Percentiles rank a stretch among this genome's conserved stretches.
Conservation (phyloP, 2,329 filamentous ascomycete species). For the Scorias spongiosa region DNA sequence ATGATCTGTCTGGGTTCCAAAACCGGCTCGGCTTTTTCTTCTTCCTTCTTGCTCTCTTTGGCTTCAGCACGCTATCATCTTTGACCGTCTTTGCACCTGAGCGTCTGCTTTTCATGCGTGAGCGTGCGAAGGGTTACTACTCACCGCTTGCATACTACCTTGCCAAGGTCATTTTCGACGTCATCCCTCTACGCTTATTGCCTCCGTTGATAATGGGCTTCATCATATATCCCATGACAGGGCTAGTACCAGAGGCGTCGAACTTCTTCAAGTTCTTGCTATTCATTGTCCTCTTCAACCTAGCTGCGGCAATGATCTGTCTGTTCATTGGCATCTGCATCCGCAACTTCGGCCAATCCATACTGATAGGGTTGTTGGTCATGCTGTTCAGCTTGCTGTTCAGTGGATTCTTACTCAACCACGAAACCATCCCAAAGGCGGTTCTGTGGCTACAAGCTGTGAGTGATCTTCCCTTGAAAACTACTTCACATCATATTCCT, state of each 20-base stretch:
- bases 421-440: conserved; percentile 74
- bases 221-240: conserved; percentile 97
- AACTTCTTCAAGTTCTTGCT: conserved; percentile 88
- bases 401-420: conserved; percentile 84
- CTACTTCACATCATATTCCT: not conserved
- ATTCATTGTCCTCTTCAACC: conserved; percentile 86
- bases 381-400: conserved; percentile 97
- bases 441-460: conserved; percentile 79
- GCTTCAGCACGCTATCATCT: conserved; percentile 89
- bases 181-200: conserved; percentile 83
- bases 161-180: conserved; percentile 95
- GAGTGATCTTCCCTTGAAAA: conserved; percentile 20
- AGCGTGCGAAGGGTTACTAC: conserved; percentile 95
- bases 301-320: conserved; percentile 84
- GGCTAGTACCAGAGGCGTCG: conserved; percentile 62
- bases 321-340: conserved; percentile 94
- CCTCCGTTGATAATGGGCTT: conserved; percentile 89
- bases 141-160: conserved; percentile 85
- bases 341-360: conserved; percentile 80
- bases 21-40: conserved; percentile 95
- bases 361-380: conserved; percentile 81
- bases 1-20: conserved; percentile 94
- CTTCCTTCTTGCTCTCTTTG: conserved; percentile 88
- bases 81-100: conserved; percentile 88
- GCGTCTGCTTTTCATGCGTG: conserved; percentile 76